Evolutionary conservation across 768 basidiomycete genomes (phyloP), one percentile per base, ranked within the genome.

Genomic region (Suillus discolor): DNA sequence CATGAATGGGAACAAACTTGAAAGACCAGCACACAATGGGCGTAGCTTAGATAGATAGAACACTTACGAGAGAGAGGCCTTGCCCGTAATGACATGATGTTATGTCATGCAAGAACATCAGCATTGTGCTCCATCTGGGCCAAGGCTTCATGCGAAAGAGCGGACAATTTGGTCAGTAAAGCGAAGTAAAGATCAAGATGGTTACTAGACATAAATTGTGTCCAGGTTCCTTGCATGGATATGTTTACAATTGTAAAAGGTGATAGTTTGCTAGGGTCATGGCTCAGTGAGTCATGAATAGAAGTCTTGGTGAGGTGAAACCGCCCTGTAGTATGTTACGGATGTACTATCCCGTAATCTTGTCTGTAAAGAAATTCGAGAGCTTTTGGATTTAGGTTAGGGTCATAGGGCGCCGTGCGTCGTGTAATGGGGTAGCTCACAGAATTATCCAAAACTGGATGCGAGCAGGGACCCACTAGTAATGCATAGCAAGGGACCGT

Each of bases 401-500:
- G 25, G 49, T 16, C 25, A 51, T 59, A 16, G 5, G 11, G 39
- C 18, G 7, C 12, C 16, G 25, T 41, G 25, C 39, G 18, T 41
- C 25, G 57, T 59, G n/a, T n/a, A 38, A 8, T 25, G 38, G 11
- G 49, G 38, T 41, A 41, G 15, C 57, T 41, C 25, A 41, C 9
- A 18, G 39, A 41, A 39, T 18, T 39, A 3, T 38, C 42, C 31
- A 25, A 34, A 38, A 36, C 18, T n/a, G 57, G 62, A 63, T 41
- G 54, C 62, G 55, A 63, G 54, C 15, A 63, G 23, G 36, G 20
- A 25, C 49, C 25, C 25, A 57, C 20, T 20, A 44, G 18, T 41
- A 25, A n/a, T 41, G 59, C 42, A 62, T 64, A 8, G 57, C 38
- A 64, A 62, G 63, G 57, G 25, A 51, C 49, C 6, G 34, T 16